Conservation (phyloP, 225 moss, liverwort and hornwort genomes). For the Sphagnum tenellum region DNA sequence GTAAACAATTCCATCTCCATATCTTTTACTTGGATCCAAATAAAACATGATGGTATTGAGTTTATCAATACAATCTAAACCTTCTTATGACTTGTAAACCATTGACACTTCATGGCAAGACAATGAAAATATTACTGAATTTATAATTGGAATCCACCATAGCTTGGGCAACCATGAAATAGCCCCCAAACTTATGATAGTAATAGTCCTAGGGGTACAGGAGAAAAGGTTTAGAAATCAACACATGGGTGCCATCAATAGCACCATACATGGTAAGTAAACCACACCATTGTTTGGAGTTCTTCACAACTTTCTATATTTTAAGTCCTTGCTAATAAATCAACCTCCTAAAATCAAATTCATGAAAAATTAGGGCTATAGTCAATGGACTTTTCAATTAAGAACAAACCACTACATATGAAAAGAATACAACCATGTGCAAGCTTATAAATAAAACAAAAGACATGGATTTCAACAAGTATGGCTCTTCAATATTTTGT, state of each 20-base stretch:
- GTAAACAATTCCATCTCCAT: not conserved
- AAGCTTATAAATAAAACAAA: not conserved
- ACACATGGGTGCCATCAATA: not conserved
- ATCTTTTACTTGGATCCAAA: not conserved
- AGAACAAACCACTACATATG: not conserved
- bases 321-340: not conserved
- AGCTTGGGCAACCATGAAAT: not conserved
- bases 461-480: not conserved
- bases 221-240: not conserved
- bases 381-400: not conserved
- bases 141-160: not conserved
- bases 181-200: not conserved
- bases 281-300: not conserved
- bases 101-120: not conserved
- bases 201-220: not conserved
- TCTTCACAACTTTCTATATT: not conserved
- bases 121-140: not conserved
- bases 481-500: not conserved
- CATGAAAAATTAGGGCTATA: not conserved
- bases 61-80: not conserved
- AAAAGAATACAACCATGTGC: not conserved
- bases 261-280: not conserved
- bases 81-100: not conserved
- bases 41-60: not conserved
- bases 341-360: not conserved